These are phyloP conservation scores for Conringia planisiliqua DNA, from an alignment of 345 rosid species.

Conservation along the genomic window DNA sequence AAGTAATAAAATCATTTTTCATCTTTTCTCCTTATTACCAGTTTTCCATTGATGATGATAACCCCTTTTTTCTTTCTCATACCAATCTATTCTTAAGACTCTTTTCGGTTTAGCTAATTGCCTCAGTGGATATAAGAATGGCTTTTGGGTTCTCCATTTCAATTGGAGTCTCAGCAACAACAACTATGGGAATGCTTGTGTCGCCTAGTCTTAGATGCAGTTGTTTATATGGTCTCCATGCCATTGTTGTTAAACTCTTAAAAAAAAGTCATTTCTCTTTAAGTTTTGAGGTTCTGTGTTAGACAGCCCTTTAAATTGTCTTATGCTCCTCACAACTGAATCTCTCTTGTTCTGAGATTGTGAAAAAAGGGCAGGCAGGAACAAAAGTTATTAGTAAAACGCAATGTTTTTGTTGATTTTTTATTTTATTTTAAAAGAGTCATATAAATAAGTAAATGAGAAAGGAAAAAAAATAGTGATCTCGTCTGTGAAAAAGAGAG, in stretches of 20 bases:
- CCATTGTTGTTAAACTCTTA: not conserved
- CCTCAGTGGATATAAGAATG: not conserved
- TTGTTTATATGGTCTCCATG: not conserved
- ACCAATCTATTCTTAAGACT: not conserved
- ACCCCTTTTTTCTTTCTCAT: not conserved
- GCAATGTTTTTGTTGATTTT: not conserved
- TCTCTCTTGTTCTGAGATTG: not conserved
- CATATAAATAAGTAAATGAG: not conserved
- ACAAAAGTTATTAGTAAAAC: not conserved
- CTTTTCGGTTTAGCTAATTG: not conserved
- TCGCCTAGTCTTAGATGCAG: not conserved
- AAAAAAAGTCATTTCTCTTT: not conserved
- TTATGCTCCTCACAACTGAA: not conserved
- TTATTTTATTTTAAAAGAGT: no score
- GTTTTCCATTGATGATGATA: constrained; percentile 6
- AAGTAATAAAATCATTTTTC: not conserved
- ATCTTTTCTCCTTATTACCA: not conserved
- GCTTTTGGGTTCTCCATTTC: not conserved
- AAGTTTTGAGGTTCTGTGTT: not conserved
- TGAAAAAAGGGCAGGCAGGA: not conserved
- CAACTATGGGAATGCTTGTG: not conserved
- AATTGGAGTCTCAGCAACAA: not conserved
- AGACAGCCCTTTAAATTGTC: not conserved
- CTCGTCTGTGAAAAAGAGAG: not conserved
- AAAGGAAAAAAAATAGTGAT: not conserved